These are phyloP conservation scores for Phylloporus sp. DNA, from an alignment of 768 basidiomycete species.

Conservation along the genomic window DNA sequence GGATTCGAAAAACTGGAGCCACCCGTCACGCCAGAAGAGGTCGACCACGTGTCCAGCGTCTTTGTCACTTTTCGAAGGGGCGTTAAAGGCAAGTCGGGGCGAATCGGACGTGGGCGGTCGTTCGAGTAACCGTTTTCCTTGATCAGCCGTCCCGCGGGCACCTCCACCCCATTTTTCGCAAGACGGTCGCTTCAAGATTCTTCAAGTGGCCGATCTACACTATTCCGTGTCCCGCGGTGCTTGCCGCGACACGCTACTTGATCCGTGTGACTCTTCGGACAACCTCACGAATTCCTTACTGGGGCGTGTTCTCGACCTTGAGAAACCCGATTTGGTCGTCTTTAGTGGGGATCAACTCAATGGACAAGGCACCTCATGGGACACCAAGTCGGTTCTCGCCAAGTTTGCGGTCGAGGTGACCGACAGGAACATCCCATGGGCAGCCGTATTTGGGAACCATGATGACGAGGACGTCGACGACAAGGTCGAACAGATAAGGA, in stretches of 20 bases:
- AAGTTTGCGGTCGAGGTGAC: constrained; percentile 82
- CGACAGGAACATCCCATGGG: constrained; percentile 79
- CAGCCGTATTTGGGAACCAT: constrained; percentile 92
- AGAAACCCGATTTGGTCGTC: constrained; percentile 88
- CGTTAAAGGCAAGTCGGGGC: constrained; percentile 55
- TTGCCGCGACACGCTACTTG: constrained; percentile 65
- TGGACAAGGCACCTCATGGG: constrained; percentile 88
- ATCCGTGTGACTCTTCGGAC: constrained; percentile 61
- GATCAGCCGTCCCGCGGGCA: constrained; percentile 64
- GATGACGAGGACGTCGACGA: constrained; percentile 67
- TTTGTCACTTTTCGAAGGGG: constrained; percentile 68
- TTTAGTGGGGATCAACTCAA: constrained; percentile 94
- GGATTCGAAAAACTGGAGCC: constrained; percentile 75
- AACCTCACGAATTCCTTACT: constrained; percentile 74
- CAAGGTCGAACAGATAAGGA: constrained; percentile 59
- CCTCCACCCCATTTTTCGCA: constrained; percentile 77
- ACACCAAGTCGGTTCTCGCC: constrained; percentile 78
- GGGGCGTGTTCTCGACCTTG: constrained; percentile 61
- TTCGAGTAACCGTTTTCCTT: too few species aligned
- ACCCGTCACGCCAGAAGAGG: constrained; percentile 44
- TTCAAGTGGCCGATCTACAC: constrained; percentile 92
- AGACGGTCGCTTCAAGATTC: constrained; percentile 81
- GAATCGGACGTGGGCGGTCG: background rate
- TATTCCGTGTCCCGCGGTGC: constrained; percentile 75
- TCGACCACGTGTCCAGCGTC: constrained; percentile 44